These are phyloP conservation scores for Crithidia expoeki DNA, from an alignment of 208 protist genomes.

Conservation along the genomic window DNA sequence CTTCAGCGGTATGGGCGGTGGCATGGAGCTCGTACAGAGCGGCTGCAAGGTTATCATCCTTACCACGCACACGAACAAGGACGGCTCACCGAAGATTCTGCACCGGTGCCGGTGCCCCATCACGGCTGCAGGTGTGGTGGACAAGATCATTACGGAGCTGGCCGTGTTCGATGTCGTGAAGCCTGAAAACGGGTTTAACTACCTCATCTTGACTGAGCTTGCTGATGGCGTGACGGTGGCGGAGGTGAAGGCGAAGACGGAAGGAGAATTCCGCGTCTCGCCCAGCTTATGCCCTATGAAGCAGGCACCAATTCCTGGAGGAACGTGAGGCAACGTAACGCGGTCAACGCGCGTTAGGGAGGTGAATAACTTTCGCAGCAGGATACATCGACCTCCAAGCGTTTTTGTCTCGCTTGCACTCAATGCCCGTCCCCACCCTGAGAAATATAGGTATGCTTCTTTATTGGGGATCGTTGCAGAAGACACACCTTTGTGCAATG, in stretches of 20 bases:
- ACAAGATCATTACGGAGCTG: conserved; percentile 95
- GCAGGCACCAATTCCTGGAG: conserved; percentile 28
- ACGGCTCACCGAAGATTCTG: conserved; percentile 86
- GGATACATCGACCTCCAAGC: too few species aligned
- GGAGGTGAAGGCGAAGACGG: conserved; percentile 64
- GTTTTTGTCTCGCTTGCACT: too few species aligned
- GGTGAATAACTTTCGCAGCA: too few species aligned
- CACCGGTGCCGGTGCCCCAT: conserved; percentile 83
- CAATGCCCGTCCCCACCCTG: too few species aligned
- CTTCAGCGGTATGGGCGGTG: conserved; percentile 96
- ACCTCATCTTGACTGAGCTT: conserved; percentile 83
- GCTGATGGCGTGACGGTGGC: conserved; percentile 84
- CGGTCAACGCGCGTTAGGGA: too few species aligned
- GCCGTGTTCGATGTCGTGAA: conserved; percentile 89
- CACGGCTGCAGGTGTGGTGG: conserved; percentile 80
- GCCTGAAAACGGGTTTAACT: conserved; percentile 18
- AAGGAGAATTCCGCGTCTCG: conserved; percentile 46
- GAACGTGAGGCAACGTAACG: too few species aligned
- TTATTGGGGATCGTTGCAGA: too few species aligned
- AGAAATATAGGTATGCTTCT: too few species aligned
- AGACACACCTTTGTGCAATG: neutral
- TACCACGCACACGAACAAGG: conserved; percentile 93
- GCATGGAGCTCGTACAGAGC: conserved; percentile 92
- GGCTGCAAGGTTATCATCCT: conserved; percentile 91
- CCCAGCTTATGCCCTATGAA: conserved; percentile 38